Base-by-base conservation (phyloP, 2,329 filamentous ascomycete genomes). In the Penicillium sp. region DNA sequence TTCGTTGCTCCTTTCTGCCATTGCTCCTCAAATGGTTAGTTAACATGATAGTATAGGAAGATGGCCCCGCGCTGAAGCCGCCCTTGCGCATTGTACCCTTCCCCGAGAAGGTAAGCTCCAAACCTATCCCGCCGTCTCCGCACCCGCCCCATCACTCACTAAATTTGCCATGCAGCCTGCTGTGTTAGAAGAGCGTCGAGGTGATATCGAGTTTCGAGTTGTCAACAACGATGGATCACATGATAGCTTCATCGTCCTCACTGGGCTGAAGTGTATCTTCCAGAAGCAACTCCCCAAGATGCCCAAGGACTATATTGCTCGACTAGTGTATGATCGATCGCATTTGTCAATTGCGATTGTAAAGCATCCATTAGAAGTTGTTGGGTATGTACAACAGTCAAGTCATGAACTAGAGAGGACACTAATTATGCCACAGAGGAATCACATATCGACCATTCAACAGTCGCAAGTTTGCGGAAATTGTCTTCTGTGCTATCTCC, bases 251-350 rank as follows among this genome's bases (percentile, higher is more conserved):
- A 95, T 97, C 69, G 95, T 99, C 65, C 81, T 99, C 56, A 97
- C 93, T 0, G 94, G 94, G 14, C 81, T 99, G 53, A 99, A 97
- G 73, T 96, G 92, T 70, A 95, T 99, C 62, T 97, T 99, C 68
- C 94, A 99, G 73, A 97, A 97, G 67, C 94, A 99, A 71, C 81
- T 99, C 6, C 94, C 94, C 0, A 97, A 97, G 75, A 99, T 99
- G 94, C 94, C 94, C 14, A 97, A 97, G 75, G 94, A 97, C 70
- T 99, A 99, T 73, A 97, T 99, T 66, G 94, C 94, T 4, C 89
- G 94, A 37, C 85, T 99, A 7, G 94, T 99, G 55, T 99, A 99
- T 77, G 94, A 99, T 75, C 88, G 94, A 50, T 96, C 93, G 6
- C 94, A 99, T 78, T 74, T 97, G 58, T 96, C 91, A 37, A 96